Conservation (phyloP, 2,329 filamentous ascomycete species). For the Alternaria solani region DNA sequence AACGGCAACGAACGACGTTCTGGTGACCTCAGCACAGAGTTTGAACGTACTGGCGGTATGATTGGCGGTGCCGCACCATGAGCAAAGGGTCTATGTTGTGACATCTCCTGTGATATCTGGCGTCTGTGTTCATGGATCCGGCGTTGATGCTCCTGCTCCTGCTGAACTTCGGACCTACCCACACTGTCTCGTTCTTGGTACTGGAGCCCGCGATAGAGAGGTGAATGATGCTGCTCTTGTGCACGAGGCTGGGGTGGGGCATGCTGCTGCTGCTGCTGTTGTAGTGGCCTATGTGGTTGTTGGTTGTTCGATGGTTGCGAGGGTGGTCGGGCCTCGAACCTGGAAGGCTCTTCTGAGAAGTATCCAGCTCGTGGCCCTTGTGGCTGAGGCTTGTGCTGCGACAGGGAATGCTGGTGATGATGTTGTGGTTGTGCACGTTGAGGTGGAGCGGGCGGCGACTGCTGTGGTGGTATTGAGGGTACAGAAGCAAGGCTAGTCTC, state of each 20-base stretch:
- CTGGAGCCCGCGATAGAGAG: conserved; percentile 33
- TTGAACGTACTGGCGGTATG: conserved; percentile 38
- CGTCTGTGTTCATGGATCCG: conserved; percentile 43
- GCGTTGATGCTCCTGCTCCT: conserved; percentile 42
- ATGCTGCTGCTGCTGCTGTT: conserved; percentile 38
- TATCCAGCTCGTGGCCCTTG: conserved; percentile 46
- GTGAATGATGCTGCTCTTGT: conserved; percentile 40
- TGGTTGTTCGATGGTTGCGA: conserved; percentile 37
- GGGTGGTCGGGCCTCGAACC: conserved; percentile 39
- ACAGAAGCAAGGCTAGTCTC: conserved; percentile 40
- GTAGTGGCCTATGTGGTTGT: conserved; percentile 34
- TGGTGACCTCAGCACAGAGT: conserved; percentile 37
- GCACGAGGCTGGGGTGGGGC: conserved; percentile 33
- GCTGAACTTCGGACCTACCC: conserved; percentile 36
- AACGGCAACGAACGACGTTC: conserved; percentile 41
- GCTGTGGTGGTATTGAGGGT: conserved; percentile 40
- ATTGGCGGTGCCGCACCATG: conserved; percentile 26
- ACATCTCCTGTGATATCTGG: conserved; percentile 44
- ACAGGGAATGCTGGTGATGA: conserved; percentile 36
- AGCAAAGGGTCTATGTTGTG: conserved; percentile 37
- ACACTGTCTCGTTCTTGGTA: conserved; percentile 40
- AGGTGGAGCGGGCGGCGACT: conserved; percentile 40
- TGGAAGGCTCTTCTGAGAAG: conserved; percentile 46
- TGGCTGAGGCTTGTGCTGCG: conserved; percentile 41
- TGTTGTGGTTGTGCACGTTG: conserved; percentile 38